phyloP scores from a whole-genome alignment of 371 early-diverging fungal species.

The Apophysomyces ossiformis region DNA sequence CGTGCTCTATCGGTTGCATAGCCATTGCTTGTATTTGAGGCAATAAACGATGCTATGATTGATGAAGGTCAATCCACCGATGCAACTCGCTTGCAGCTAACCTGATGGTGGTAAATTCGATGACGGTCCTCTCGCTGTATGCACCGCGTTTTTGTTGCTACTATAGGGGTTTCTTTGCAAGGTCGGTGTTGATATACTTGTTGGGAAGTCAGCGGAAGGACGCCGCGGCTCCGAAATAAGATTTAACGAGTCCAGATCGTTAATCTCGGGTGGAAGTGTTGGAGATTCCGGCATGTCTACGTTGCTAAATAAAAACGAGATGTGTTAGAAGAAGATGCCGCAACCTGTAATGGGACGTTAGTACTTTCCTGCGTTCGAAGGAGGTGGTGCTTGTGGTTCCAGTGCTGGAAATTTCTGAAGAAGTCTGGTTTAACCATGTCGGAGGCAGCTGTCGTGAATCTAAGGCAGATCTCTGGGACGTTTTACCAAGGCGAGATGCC shows the following conservation, averaged over 20 bases:
- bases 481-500: background rate
- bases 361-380: background rate
- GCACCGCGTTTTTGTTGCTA: background rate
- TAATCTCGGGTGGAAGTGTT: background rate
- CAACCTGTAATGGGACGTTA: background rate
- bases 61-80: background rate
- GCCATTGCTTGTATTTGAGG: background rate
- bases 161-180: background rate
- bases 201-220: background rate
- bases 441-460: background rate
- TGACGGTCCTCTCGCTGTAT: background rate
- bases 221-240: background rate
- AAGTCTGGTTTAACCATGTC: background rate
- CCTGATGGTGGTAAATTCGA: background rate
- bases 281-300: constrained; percentile 6
- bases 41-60: background rate
- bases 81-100: background rate
- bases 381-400: background rate
- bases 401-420: background rate
- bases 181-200: background rate
- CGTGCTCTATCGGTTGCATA: background rate
- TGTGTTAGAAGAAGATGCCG: background rate
- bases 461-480: background rate
- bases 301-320: background rate
- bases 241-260: background rate